Conservation (phyloP, 179 eudicot species). For the Drosera spatulata region DNA sequence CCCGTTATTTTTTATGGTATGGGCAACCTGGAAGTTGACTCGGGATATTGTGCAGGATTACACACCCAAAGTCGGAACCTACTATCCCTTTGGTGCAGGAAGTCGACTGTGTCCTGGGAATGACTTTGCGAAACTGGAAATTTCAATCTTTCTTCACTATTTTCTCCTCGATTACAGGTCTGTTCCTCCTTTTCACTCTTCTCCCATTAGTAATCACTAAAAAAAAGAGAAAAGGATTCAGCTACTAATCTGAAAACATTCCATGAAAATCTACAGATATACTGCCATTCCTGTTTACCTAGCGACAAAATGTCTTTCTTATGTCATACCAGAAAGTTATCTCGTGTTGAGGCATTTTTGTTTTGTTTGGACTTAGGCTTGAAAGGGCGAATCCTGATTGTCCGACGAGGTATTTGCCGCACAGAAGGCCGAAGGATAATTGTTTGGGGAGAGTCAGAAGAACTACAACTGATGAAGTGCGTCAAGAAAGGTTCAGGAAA, state of each 20-base stretch:
- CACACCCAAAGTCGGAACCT: slow-evolving; percentile 53
- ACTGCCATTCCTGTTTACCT: not conserved
- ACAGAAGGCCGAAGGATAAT: slow-evolving; percentile 69
- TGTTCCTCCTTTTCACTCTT: slow-evolving; percentile 3
- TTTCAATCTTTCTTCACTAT: slow-evolving; percentile 55
- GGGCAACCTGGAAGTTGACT: no score
- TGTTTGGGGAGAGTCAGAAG: slow-evolving; percentile 47
- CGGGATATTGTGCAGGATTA: slow-evolving; percentile 20
- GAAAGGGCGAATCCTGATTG: slow-evolving; percentile 27
- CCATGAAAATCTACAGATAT: not conserved
- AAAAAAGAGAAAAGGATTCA: not conserved
- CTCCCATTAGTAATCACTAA: not conserved
- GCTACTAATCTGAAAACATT: not conserved
- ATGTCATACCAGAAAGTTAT: no score
- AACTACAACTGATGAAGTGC: not conserved
- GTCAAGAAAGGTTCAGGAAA: no score
- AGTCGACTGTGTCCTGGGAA: slow-evolving; percentile 76
- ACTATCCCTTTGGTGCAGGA: slow-evolving; percentile 83
- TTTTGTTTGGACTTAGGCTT: slow-evolving; percentile 27
- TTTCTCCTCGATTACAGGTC: slow-evolving; percentile 66
- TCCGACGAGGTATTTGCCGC: slow-evolving; percentile 47
- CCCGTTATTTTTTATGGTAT: not conserved
- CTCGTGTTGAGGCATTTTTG: slow-evolving; percentile 13
- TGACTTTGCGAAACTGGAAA: slow-evolving; percentile 39
- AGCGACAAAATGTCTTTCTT: not conserved